Evolutionary conservation across 2,329 filamentous ascomycete species (phyloP), one percentile per base, ranked within the genome.

Genomic region (Aaosphaeria pasadenensis): DNA sequence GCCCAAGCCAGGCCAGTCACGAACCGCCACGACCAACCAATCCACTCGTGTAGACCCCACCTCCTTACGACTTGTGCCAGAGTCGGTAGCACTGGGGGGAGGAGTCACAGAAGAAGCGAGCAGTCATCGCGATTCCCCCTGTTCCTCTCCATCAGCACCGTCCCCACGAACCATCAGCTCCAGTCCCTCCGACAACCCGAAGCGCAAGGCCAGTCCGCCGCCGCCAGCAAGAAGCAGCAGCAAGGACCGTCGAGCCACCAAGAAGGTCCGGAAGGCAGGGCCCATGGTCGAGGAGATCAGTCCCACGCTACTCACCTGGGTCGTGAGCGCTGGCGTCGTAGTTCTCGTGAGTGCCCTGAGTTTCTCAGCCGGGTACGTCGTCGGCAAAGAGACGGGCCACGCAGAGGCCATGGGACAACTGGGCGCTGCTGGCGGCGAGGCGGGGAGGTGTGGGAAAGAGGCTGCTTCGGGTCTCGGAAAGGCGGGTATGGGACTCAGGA

Each of bases 241-340:
- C 55, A 74, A 73, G 53, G 74, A 76, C 48, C 70, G 71, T 7
- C 71, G 72, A n/a, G 62, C 61, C 1, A 48, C 65, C 29, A 78
- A 77, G 62, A 78, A 77, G 49, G 66, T 66, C 5, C 69, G 71
- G 13, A 64, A 66, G 44, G 59, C 60, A 13, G 59, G 58, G 7
- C 62, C 62, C 5, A 33, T 69, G 7, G 59, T 67, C 13, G 72
- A 73, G 31, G 67, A 71, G 5, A 74, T 82, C 48, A 80, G 75
- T 31, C 83, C 83, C 0, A 85, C 83, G 0, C 69, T 86, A 6
- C 77, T 86, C 55, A 85, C 83, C 0, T 86, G 83, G 83, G 79
- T 85, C 4, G 78, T 85, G 42, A 83, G 81, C 43, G 83, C 83
- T 0, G 82, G 83, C 2, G 82, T 86, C 13, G 80, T 86, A 1